These are phyloP conservation scores for Tilletia caries DNA, from an alignment of 1,284 basidiomycete genomes.

Conservation along the genomic window DNA sequence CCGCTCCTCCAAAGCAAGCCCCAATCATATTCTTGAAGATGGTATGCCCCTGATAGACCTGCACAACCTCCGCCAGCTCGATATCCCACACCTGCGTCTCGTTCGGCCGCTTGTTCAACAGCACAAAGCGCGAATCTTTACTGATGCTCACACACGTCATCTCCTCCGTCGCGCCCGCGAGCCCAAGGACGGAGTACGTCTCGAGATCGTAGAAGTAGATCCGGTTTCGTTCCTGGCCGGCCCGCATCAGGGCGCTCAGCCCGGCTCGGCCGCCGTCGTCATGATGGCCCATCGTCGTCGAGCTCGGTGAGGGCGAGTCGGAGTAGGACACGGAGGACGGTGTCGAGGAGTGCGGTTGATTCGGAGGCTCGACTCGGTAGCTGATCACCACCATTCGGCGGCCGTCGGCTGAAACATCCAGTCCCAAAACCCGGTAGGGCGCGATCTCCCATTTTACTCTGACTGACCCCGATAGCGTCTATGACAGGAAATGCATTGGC, in stretches of 20 bases:
- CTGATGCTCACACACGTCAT: constrained; percentile 70
- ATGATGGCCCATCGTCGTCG: constrained; percentile 21
- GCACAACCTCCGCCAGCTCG: constrained; percentile 63
- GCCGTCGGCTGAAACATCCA: constrained; percentile 81
- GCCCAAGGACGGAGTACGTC: constrained; percentile 20
- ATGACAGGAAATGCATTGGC: constrained; percentile 66
- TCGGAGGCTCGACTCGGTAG: constrained; percentile 20
- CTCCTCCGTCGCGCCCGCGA: constrained; percentile 59
- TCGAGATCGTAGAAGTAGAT: constrained; percentile 2
- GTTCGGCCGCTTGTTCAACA: constrained; percentile 68
- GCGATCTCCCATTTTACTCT: constrained; percentile 59
- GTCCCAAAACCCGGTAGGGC: constrained; percentile 82
- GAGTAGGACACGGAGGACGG: constrained; percentile 12
- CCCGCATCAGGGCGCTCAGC: not conserved
- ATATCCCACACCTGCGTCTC: constrained; percentile 87
- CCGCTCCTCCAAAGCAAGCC: constrained; percentile 88
- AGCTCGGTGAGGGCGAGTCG: constrained; percentile 20
- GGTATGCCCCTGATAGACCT: constrained; percentile 38
- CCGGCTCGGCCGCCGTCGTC: constrained; percentile 4
- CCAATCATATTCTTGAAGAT: constrained; percentile 69
- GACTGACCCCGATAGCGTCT: constrained; percentile 68
- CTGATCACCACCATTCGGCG: constrained; percentile 75
- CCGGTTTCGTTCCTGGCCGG: constrained; percentile 4
- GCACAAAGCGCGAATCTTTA: constrained; percentile 76
- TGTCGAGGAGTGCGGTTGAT: constrained; percentile 15